A percentile compares a stretch with the other conserved stretches of the same genome.
Conservation (phyloP, 225 moss, liverwort and hornwort genomes). For the Physcomitrium patens region DNA sequence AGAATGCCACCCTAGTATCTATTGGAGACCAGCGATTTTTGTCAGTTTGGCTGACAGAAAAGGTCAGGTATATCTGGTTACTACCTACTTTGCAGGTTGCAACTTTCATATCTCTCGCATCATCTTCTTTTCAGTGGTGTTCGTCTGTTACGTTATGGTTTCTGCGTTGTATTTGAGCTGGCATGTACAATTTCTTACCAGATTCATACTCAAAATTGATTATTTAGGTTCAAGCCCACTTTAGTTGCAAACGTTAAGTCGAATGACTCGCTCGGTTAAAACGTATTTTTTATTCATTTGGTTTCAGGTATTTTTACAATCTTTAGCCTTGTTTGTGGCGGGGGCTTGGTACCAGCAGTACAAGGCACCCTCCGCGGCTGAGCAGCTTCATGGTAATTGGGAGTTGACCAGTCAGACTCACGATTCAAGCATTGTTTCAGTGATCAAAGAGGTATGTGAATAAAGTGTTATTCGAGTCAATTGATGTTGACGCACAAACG, state of each 20-base stretch:
- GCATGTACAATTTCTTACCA: neutral
- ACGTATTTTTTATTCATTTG: neutral
- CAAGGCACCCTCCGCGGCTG: slow-evolving; percentile 38
- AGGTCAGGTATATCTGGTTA: slow-evolving; percentile 54
- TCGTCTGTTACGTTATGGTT: no score
- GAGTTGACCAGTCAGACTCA: slow-evolving; percentile 68
- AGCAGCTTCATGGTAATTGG: slow-evolving; percentile 62
- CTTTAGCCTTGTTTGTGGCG: slow-evolving; percentile 46
- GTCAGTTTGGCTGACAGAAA: slow-evolving; percentile 70
- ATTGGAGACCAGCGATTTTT: slow-evolving; percentile 59
- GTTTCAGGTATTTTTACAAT: slow-evolving; percentile 50
- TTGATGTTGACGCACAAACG: neutral
- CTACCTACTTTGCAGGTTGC: slow-evolving; percentile 26
- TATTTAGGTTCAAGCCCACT: neutral
- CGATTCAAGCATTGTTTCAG: slow-evolving; percentile 39
- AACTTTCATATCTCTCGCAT: no score
- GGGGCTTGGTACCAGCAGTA: slow-evolving; percentile 35
- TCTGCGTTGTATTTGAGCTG: neutral
- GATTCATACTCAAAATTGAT: neutral
- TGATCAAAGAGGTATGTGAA: slow-evolving; percentile 52
- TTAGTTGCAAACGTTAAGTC: neutral
- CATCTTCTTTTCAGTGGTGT: no score
- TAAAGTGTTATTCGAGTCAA: neutral
- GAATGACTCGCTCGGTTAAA: neutral
- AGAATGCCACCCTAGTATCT: slow-evolving; percentile 39